Base-by-base conservation (phyloP, 306 rosid species). In the Alnus rubra region DNA sequence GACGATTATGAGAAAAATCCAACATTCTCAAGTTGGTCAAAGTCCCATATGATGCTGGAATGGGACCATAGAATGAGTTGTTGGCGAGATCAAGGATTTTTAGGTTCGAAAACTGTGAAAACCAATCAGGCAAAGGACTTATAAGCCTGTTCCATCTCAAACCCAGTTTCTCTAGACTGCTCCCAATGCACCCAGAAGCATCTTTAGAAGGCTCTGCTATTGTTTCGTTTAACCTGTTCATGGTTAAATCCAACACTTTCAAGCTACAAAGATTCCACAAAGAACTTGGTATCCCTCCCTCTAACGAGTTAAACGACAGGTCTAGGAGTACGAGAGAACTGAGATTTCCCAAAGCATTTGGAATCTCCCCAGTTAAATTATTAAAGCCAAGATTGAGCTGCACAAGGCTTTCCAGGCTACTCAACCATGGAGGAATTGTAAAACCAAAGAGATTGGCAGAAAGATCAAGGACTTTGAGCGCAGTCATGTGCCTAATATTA, bases 41-140 rank as follows among this genome's bases (percentile, higher is more conserved):
- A 16, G 18, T 54, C 19, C 83, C 83, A 45, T 74, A 62, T n/a
- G 69, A 47, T 49, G 42, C 67, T 18, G 83, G 83, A 74, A 73
- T 80, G 1, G 23, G n/a, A 15, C 83, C 83, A 11, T 51, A 30
- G 53, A 80, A 55, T 0, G 67, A 67, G 39, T 74, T 80, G 14
- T 45, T 37, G 1, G n/a, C 5, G 1, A 80, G 48, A 65, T 37
- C 75, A 39, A 74, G 79, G 6, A 31, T 0, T 48, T 50, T 55
- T 9, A 74, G 73, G 14, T 42, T 67, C 11, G 19, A 16, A 23
- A 74, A 51, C 23, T 63, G 49, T 15, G 79, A 78, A 33, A 74
- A 42, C 83, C 83, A 80, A 16, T 4, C 73, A 8, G 79, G 78
- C 79, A 80, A 80, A 53, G 51, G 47, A 42, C 64, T 59, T 3